These are phyloP conservation scores for Daedalea quercina DNA, from an alignment of 768 basidiomycete genomes.

Conservation along the genomic window DNA sequence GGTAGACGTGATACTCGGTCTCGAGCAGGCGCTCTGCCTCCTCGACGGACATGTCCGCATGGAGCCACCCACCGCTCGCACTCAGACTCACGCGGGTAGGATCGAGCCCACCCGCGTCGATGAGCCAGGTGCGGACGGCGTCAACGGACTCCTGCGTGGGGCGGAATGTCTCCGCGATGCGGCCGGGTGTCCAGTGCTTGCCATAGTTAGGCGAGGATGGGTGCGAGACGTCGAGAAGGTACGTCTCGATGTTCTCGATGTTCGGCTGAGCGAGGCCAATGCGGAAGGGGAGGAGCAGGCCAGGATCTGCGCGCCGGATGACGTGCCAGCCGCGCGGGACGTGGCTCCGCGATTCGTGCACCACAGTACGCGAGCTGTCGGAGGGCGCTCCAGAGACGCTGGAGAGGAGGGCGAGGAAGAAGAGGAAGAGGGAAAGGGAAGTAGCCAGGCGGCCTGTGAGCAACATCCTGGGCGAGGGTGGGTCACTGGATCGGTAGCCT, in stretches of 20 bases:
- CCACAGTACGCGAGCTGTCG: neutral
- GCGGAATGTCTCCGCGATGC: constrained; percentile 39
- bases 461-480: neutral
- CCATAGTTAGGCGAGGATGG: constrained; percentile 45
- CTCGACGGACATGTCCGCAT: constrained; percentile 30
- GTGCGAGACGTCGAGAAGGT: constrained; percentile 41
- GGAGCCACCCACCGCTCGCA: constrained; percentile 38
- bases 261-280: constrained; percentile 43
- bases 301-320: constrained; percentile 27
- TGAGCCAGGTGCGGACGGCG: constrained; percentile 37
- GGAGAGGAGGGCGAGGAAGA: neutral
- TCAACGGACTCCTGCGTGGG: constrained; percentile 34
- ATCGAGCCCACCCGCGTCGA: constrained; percentile 6
- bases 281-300: constrained; percentile 35
- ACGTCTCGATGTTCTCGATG: constrained; percentile 35
- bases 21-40: constrained; percentile 40
- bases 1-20: constrained; percentile 39
- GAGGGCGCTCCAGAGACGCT: neutral
- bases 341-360: constrained; percentile 1
- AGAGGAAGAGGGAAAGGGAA: neutral
- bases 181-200: constrained; percentile 38
- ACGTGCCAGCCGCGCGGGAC: constrained; percentile 29
- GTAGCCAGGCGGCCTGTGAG: neutral
- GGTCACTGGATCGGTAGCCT: neutral
- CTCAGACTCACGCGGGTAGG: constrained; percentile 22